Percentiles rank a stretch among this genome's conserved stretches.
Evolutionary conservation across 2,329 filamentous ascomycete genomes (phyloP).

Genomic region (Sphaerulina musiva): DNA sequence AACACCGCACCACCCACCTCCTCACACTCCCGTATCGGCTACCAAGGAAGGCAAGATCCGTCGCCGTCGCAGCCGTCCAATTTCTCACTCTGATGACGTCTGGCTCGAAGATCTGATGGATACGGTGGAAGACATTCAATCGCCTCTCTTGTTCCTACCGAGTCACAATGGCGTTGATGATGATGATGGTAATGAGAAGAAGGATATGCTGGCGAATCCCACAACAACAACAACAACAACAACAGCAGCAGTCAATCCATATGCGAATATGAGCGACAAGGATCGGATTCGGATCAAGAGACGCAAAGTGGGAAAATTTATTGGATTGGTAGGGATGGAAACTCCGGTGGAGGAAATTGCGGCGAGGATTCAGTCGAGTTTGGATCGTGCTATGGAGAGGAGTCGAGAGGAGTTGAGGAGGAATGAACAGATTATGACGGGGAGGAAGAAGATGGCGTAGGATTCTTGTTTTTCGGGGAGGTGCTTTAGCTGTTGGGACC

Average conservation of each 20-base stretch:
- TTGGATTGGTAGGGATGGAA: slow-evolving; percentile 60
- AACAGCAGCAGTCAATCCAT: slow-evolving; percentile 12
- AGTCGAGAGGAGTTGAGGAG: slow-evolving; percentile 30
- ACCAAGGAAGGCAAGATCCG: slow-evolving; percentile 1
- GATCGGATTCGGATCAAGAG: slow-evolving; percentile 52
- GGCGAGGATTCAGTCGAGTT: slow-evolving; percentile 34
- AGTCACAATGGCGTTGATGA: background rate
- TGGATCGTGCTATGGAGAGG: slow-evolving; percentile 30
- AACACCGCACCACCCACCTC: background rate
- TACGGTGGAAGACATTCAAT: slow-evolving; percentile 37
- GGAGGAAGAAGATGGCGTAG: slow-evolving; percentile 30
- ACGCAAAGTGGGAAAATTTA: slow-evolving; percentile 65
- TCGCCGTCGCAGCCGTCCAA: slow-evolving; percentile 14
- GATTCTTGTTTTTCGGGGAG: too few species aligned
- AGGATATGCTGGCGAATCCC: background rate
- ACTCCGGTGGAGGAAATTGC: slow-evolving; percentile 46
- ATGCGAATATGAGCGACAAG: slow-evolving; percentile 32
- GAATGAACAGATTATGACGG: slow-evolving; percentile 32
- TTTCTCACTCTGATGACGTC: slow-evolving; percentile 20
- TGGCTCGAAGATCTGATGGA: slow-evolving; percentile 28
- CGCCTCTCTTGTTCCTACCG: background rate
- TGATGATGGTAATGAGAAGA: background rate
- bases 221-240: too few species aligned
- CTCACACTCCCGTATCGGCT: slow-evolving; percentile 8
- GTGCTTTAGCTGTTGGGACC: background rate